phyloP scores from a whole-genome alignment of 257 asterid species.

The Craterostigma plantagineum region DNA sequence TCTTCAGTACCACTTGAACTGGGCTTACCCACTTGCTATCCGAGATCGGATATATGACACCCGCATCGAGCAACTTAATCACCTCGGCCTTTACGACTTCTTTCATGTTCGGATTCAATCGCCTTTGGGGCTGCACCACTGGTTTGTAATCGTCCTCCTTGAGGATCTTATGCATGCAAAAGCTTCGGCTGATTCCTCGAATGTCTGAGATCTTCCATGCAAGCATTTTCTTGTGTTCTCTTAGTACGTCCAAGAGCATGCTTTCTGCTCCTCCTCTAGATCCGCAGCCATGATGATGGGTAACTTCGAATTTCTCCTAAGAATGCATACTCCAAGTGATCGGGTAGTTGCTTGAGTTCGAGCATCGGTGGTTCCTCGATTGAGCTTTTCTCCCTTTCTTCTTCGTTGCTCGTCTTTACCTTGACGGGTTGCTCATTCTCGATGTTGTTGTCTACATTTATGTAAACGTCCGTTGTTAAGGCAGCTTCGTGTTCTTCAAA shows the following conservation, averaged over 20 bases:
- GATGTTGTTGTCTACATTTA: too few relatives aligned
- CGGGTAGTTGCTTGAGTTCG: background rate
- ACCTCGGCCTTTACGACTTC: slow-evolving; percentile 3
- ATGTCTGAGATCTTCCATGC: background rate
- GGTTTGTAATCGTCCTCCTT: background rate
- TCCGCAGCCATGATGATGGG: background rate
- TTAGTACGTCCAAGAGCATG: background rate
- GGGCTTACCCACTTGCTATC: slow-evolving; percentile 2
- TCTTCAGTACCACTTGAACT: background rate
- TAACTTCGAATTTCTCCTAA: background rate
- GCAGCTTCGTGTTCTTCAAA: too few relatives aligned
- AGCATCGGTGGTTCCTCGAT: background rate
- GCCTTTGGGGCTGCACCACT: background rate
- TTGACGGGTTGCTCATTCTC: background rate
- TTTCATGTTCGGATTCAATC: background rate
- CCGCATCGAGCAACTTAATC: background rate
- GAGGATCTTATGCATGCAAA: background rate
- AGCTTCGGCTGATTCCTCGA: background rate
- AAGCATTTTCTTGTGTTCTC: background rate
- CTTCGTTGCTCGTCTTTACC: too few relatives aligned
- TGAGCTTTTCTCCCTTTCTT: background rate
- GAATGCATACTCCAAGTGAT: background rate
- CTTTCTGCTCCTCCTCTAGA: background rate
- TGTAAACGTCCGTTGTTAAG: too few relatives aligned
- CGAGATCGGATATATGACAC: slow-evolving; percentile 2